Conservation (phyloP, 768 basidiomycete genomes). For the Hygrophoropsis aurantiaca region DNA sequence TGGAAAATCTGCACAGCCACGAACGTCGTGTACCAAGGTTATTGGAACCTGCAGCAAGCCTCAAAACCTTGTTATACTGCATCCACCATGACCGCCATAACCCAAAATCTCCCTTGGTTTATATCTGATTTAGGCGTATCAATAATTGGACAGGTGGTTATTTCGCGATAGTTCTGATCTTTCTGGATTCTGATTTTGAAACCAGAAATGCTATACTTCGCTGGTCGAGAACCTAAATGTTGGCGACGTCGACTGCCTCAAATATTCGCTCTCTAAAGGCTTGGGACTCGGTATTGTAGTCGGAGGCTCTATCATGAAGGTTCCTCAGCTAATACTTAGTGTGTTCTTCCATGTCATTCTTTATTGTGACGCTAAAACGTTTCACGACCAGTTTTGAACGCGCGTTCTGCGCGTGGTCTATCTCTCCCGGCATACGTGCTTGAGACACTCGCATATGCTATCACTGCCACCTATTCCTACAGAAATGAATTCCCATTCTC, state of each 20-base stretch:
- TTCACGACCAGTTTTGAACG: slow-evolving; percentile 60
- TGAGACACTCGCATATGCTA: slow-evolving; percentile 88
- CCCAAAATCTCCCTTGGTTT: slow-evolving; percentile 83
- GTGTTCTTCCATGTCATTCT: slow-evolving; percentile 10
- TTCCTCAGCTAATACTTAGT: slow-evolving; percentile 91
- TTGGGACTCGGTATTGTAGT: slow-evolving; percentile 90
- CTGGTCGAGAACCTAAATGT: slow-evolving; percentile 86
- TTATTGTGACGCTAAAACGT: slow-evolving; percentile 3
- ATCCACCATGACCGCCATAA: slow-evolving; percentile 68
- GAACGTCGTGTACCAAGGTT: not conserved
- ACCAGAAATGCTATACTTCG: slow-evolving; percentile 87
- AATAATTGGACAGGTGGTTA: slow-evolving; percentile 74
- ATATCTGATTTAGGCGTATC: slow-evolving; percentile 78
- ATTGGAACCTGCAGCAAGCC: not conserved
- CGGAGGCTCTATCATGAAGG: slow-evolving; percentile 93
- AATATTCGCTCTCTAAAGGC: slow-evolving; percentile 89
- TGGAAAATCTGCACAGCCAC: slow-evolving; percentile 25
- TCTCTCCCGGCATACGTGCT: slow-evolving; percentile 85
- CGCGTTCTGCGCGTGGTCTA: slow-evolving; percentile 81
- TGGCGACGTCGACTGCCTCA: slow-evolving; percentile 77
- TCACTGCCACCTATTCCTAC: slow-evolving; percentile 85
- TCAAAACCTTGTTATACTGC: not conserved
- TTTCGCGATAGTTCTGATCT: not conserved
- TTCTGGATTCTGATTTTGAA: not conserved
- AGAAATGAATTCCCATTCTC: slow-evolving; percentile 90